Evolutionary conservation across 2,329 filamentous ascomycete species (phyloP), one percentile per base, ranked within the genome.

Genomic region (Claviceps lovelessii): DNA sequence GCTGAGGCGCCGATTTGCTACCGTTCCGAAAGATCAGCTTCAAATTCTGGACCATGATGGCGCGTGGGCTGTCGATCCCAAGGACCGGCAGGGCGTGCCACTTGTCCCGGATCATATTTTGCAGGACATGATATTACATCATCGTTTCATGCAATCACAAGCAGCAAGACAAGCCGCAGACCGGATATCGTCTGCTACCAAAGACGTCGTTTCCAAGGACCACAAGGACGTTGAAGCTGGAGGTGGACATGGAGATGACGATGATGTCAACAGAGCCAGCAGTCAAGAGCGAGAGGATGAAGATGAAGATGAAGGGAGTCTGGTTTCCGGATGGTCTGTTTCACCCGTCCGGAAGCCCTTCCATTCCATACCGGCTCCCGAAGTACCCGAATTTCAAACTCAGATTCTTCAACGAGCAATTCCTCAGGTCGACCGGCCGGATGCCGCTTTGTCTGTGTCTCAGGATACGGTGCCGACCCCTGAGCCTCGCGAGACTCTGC

Each of bases 11-110:
- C 64, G 63, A 13, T 57, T 67, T 23, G 56, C 65, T 19, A 65
- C 54, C 29, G 65, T 76, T 7, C 69, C 72, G 0, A 64, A 62
- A 17, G 67, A 73, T 45, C 75, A 77, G 58, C 63, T 63, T 31
- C 53, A 54, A 4, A 60, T 76, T 2, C 61, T 76, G 1, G 65
- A 69, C 2, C 55, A 59, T 0, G 51, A 62, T 4, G 62, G 67
- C 52, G 65, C 72, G 1, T 76, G 73, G 73, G 65, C 64, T 4
- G 58, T 64, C 4, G 59, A 63, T 42, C 51, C 63, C 6, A 63
- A 59, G 15, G 57, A 56, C 9, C 58, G 60, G 19, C 61, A 64
- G 10, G 64, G 62, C 2, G 37, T 61, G 3, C 58, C 59, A 46
- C 68, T 70, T 49, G 58, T 74, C 11, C 73, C 73, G 0, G 55